A percentile compares a stretch with the other conserved stretches of the same genome.
phyloP scores from a whole-genome alignment of 2,329 filamentous ascomycete species.

The Cadophora sp. region DNA sequence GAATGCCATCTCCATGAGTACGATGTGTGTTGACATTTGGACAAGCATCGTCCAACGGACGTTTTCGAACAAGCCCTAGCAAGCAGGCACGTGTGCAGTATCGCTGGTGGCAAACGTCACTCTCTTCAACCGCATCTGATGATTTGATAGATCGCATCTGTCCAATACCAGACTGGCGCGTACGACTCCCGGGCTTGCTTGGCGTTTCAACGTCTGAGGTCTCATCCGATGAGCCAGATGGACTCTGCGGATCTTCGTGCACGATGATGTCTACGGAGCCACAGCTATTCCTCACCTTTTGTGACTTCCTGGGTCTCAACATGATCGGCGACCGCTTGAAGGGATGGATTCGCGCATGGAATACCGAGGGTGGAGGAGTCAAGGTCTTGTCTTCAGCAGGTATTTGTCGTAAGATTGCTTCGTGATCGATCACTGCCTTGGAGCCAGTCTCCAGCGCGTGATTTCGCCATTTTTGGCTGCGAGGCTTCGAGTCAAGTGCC shows the following conservation, averaged over 20 bases:
- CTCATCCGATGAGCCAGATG: background rate
- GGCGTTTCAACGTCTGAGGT: background rate
- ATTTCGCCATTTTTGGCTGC: constrained; percentile 31
- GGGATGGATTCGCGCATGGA: background rate
- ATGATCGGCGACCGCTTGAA: constrained; percentile 1
- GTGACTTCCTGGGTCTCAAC: background rate
- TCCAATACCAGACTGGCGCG: background rate
- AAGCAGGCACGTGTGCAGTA: constrained; percentile 34
- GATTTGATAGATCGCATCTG: constrained; percentile 13
- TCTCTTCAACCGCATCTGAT: constrained; percentile 31
- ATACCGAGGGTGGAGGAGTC: constrained; percentile 13
- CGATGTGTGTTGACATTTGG: constrained; percentile 33
- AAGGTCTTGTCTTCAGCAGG: constrained; percentile 12
- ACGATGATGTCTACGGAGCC: background rate
- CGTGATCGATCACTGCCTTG: constrained; percentile 17
- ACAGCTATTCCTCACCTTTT: background rate
- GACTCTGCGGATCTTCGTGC: background rate
- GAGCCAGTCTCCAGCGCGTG: constrained; percentile 28
- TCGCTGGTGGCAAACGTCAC: constrained; percentile 25
- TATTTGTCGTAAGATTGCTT: constrained; percentile 19
- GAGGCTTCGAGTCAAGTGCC: constrained; percentile 30
- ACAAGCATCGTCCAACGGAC: constrained; percentile 29
- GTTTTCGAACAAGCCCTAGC: constrained; percentile 31
- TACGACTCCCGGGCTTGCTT: background rate
- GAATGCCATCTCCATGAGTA: constrained; percentile 5